Conservation (phyloP, 495 filamentous ascomycete species). For the Chaetomidium leptoderma region DNA sequence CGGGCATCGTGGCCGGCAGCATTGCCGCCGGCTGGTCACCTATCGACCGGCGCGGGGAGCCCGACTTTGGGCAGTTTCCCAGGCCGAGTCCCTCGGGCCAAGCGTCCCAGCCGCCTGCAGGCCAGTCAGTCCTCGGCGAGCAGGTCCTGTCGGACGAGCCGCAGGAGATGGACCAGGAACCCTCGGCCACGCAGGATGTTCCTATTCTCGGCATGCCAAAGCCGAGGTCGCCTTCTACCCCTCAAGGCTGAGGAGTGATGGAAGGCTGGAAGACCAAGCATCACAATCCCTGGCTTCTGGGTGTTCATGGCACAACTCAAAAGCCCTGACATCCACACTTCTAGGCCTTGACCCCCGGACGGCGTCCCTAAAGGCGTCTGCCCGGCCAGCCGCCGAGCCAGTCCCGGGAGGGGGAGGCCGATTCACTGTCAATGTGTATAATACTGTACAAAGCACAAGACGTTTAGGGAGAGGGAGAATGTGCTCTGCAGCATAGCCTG, state of each 20-base stretch:
- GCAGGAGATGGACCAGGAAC: constrained; percentile 30
- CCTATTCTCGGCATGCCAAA: constrained; percentile 41
- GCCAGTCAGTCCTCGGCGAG: constrained; percentile 25
- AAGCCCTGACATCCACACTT: too few species aligned
- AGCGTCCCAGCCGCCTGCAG: constrained; percentile 27
- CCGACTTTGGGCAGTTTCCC: constrained; percentile 29
- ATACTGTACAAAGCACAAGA: constrained; percentile 15
- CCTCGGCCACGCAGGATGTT: constrained; percentile 29
- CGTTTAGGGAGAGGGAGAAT: too few species aligned
- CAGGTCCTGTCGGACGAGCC: constrained; percentile 38
- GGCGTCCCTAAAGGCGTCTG: background rate
- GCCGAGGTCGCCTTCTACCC: constrained; percentile 24
- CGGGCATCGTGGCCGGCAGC: constrained; percentile 81
- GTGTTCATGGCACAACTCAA: background rate
- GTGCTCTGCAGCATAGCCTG: background rate
- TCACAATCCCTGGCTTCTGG: too few species aligned
- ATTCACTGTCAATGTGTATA: constrained; percentile 13
- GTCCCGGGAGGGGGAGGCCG: background rate
- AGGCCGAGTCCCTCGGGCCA: constrained; percentile 15
- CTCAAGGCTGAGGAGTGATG: background rate
- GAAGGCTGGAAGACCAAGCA: too few species aligned
- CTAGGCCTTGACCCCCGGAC: too few species aligned
- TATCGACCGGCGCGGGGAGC: constrained; percentile 51
- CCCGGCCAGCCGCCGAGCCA: too few species aligned
- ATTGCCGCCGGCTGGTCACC: constrained; percentile 84